Percentiles rank a stretch among this genome's conserved stretches.
Evolutionary conservation across 2,329 filamentous ascomycete species (phyloP).

Genomic region (Penicillium occitanis): DNA sequence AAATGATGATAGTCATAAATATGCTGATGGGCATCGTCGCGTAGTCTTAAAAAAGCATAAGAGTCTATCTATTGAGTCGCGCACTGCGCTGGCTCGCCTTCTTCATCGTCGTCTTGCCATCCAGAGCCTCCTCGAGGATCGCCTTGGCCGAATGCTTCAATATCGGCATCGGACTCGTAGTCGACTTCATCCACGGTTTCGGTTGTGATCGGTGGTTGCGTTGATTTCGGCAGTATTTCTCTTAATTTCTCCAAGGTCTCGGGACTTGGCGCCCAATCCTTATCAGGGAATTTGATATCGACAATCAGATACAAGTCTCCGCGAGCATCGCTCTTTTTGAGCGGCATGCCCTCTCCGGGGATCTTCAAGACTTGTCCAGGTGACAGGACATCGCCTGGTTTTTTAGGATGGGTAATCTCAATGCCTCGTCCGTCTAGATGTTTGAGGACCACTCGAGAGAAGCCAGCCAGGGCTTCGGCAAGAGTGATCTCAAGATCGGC

Average conservation of each 20-base stretch:
- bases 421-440: conserved; percentile 94
- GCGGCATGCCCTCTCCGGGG: conserved; percentile 87
- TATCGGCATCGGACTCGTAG: conserved; percentile 76
- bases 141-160: conserved; percentile 64
- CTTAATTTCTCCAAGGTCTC: conserved; percentile 67
- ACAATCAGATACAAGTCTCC: conserved; percentile 87
- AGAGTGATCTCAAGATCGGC: conserved; percentile 79
- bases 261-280: conserved; percentile 77
- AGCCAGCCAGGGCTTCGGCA: conserved; percentile 80
- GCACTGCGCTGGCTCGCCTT: conserved; percentile 49
- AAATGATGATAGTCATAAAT: neutral
- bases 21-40: conserved; percentile 5
- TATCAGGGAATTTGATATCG: conserved; percentile 83
- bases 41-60: conserved; percentile 19
- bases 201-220: conserved; percentile 60
- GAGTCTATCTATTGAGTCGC: conserved; percentile 46
- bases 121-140: conserved; percentile 44
- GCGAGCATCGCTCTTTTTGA: conserved; percentile 77
- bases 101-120: conserved; percentile 54
- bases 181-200: conserved; percentile 84
- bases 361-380: conserved; percentile 86
- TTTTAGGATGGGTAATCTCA: conserved; percentile 70
- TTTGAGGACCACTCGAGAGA: conserved; percentile 84
- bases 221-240: conserved; percentile 68
- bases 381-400: conserved; percentile 75